Conservation (phyloP, 176 grass and related monocot species). For the Musa schizocarpa region DNA sequence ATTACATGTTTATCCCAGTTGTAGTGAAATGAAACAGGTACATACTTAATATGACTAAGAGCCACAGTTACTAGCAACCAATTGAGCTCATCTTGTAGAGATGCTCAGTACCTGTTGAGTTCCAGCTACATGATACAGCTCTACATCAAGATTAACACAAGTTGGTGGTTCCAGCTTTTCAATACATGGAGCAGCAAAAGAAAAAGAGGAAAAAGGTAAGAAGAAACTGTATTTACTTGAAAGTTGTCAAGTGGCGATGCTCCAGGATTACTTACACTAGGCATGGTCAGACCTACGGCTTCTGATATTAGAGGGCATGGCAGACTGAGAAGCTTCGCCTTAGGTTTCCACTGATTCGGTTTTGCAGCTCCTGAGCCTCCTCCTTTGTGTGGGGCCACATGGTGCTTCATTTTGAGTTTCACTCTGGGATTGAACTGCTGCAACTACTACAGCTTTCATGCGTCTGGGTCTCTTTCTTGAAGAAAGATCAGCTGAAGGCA, state of each 20-base stretch:
- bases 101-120: background rate
- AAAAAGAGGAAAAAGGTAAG: background rate
- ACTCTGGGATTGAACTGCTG: constrained; percentile 11
- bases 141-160: too few relatives aligned
- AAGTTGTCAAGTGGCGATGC: background rate
- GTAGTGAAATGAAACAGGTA: background rate
- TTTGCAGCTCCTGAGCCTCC: constrained; percentile 28
- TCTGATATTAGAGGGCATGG: constrained; percentile 19
- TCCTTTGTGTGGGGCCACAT: background rate
- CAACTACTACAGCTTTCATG: constrained; percentile 35
- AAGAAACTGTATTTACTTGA: background rate
- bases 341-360: constrained; percentile 15
- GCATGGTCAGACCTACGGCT: background rate
- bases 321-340: constrained; percentile 16
- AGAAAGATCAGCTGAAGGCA: constrained; percentile 1
- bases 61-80: background rate
- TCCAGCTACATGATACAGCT: too few relatives aligned
- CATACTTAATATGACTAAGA: background rate
- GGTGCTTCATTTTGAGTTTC: constrained; percentile 13
- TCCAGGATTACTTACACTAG: background rate
- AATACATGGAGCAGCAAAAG: background rate
- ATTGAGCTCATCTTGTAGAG: background rate
- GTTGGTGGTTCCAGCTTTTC: background rate
- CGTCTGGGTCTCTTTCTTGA: constrained; percentile 27
- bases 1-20: too few relatives aligned